These are phyloP conservation scores for Fusarium succisae DNA, from an alignment of 2,329 filamentous ascomycete species.

Conservation along the genomic window DNA sequence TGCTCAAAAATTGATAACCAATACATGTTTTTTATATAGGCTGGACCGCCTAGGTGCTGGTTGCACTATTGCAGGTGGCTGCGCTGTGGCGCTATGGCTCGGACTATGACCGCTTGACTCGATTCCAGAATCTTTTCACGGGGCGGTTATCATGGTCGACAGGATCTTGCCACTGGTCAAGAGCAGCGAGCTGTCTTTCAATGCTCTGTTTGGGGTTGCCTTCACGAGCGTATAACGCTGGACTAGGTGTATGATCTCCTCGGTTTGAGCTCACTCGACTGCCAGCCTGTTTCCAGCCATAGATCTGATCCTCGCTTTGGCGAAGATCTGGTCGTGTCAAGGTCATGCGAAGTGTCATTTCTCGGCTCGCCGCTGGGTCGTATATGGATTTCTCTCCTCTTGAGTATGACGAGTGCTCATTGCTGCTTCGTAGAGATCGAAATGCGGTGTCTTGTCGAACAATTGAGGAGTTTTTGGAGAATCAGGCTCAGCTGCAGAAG, in stretches of 20 bases:
- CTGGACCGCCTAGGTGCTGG: background rate
- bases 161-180: conserved; percentile 58
- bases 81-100: background rate
- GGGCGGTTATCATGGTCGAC: conserved; percentile 57
- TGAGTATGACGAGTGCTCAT: conserved; percentile 40
- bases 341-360: conserved; percentile 98
- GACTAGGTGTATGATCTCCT: conserved; percentile 44
- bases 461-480: conserved; percentile 67
- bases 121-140: conserved; percentile 73
- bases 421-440: conserved; percentile 42
- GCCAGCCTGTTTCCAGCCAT: conserved; percentile 68
- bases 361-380: conserved; percentile 68
- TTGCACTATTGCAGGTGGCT: background rate
- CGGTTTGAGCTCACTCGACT: conserved; percentile 56
- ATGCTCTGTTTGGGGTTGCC: conserved; percentile 61
- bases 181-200: conserved; percentile 61
- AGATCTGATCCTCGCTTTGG: conserved; percentile 75
- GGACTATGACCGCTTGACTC: conserved; percentile 58
- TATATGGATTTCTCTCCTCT: conserved; percentile 58
- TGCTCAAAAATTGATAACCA: background rate
- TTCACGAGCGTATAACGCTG: conserved; percentile 43
- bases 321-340: conserved; percentile 89
- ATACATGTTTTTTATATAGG: background rate
- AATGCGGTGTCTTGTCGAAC: conserved; percentile 51
- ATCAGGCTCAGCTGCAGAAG: conserved; percentile 65